Evolutionary conservation across 2,329 filamentous ascomycete genomes (phyloP).

Genomic region (Colletotrichum musicola): DNA sequence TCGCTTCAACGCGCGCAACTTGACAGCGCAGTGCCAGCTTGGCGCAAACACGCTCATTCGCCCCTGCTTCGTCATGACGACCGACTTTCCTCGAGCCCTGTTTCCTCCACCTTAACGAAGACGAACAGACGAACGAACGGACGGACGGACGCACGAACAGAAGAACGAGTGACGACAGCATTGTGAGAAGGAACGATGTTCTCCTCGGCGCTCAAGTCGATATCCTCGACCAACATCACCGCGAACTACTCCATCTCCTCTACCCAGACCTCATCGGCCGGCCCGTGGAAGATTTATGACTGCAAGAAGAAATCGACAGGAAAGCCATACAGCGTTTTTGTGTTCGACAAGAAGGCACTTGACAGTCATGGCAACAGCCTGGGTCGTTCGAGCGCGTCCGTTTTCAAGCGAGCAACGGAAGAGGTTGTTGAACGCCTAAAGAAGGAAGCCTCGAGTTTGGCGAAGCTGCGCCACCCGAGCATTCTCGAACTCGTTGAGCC

Average conservation of each 20-base stretch:
- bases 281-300: conserved; percentile 98
- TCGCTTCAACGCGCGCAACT: background rate
- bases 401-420: conserved; percentile 84
- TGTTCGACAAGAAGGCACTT: conserved; percentile 91
- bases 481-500: conserved; percentile 94
- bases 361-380: conserved; percentile 76
- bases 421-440: conserved; percentile 92
- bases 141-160: too few species aligned
- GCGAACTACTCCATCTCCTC: conserved; percentile 89
- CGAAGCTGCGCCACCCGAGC: conserved; percentile 89
- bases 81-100: conserved; percentile 32
- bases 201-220: conserved; percentile 92
- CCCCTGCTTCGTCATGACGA: conserved; percentile 40
- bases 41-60: conserved; percentile 30
- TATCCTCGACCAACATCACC: conserved; percentile 89
- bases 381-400: conserved; percentile 72
- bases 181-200: conserved; percentile 70
- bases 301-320: conserved; percentile 96
- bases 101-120: conserved; percentile 38
- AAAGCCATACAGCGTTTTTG: conserved; percentile 89
- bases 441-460: conserved; percentile 90
- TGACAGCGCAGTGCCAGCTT: conserved; percentile 25
- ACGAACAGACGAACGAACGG: conserved; percentile 28
- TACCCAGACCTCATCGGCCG: conserved; percentile 81
- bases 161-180: too few species aligned